Conservation (phyloP, 106 monocot species). For the Iris macrosiphon region DNA sequence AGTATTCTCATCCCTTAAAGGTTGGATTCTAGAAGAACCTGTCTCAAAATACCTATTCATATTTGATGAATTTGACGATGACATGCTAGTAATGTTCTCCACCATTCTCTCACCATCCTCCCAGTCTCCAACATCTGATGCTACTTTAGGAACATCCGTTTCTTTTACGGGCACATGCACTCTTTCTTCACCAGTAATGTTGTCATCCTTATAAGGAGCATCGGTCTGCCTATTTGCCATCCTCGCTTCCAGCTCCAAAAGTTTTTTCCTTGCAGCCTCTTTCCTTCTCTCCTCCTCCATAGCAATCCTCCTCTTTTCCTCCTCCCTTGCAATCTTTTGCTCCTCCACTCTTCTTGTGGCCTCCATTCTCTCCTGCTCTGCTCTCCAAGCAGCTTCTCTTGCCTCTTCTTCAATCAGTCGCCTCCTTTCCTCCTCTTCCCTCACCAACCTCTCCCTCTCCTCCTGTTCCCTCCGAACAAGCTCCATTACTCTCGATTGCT, state of each 20-base stretch:
- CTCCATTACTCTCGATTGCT: constrained; percentile 62
- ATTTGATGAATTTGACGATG: constrained; percentile 39
- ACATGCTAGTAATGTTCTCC: constrained; percentile 36
- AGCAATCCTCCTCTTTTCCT: constrained; percentile 59
- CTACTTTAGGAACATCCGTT: constrained; percentile 18
- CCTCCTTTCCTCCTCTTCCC: constrained; percentile 76
- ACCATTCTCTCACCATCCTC: constrained; percentile 60
- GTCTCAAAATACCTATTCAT: constrained; percentile 33
- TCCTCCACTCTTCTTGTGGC: constrained; percentile 63
- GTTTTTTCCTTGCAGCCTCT: constrained; percentile 75
- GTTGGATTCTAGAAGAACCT: constrained; percentile 30
- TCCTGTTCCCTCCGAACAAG: constrained; percentile 79
- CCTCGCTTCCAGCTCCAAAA: constrained; percentile 79
- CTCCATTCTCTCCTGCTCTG: constrained; percentile 78
- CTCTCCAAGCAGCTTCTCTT: constrained; percentile 69
- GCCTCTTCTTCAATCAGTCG: constrained; percentile 65
- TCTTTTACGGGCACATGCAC: constrained; percentile 12
- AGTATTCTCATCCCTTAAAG: constrained; percentile 23
- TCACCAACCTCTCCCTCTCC: constrained; percentile 67
- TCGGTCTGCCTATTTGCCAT: constrained; percentile 69
- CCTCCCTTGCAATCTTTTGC: constrained; percentile 65
- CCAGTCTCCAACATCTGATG: constrained; percentile 37
- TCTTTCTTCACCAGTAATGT: constrained; percentile 15
- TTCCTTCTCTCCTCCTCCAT: constrained; percentile 92
- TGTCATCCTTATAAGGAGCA: constrained; percentile 32